Evolutionary conservation across 164 flowering plant species (phyloP).

Genomic region (Berberis thunbergii): DNA sequence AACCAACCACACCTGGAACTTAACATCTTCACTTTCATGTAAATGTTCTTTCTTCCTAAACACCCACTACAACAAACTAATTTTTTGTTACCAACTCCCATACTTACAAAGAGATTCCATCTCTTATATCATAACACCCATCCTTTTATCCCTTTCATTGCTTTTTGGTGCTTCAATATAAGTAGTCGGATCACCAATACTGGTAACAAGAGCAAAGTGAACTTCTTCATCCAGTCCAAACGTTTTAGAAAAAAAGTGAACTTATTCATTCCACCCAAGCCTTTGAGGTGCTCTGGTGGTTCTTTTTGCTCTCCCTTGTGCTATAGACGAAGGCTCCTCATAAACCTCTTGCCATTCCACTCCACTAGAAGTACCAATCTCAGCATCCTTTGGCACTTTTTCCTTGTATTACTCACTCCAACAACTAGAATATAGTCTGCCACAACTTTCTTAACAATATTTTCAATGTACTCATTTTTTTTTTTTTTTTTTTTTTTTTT

Average conservation of each 20-base stretch:
- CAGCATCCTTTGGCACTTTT: not conserved
- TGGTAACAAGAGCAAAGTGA: not conserved
- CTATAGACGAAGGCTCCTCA: not conserved
- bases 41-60: not conserved
- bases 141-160: not conserved
- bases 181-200: not conserved
- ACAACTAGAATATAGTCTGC: not conserved
- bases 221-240: not conserved
- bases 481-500: too few relatives aligned
- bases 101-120: constrained; percentile 3
- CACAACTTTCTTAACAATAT: not conserved
- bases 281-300: not conserved
- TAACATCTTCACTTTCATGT: not conserved
- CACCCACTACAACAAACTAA: not conserved
- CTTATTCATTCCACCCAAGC: not conserved
- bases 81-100: not conserved
- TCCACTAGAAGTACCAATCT: not conserved
- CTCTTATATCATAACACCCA: not conserved
- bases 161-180: not conserved
- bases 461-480: too few relatives aligned
- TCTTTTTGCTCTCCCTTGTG: not conserved
- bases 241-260: too few relatives aligned
- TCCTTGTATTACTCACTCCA: not conserved
- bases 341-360: not conserved
- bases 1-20: not conserved